A percentile compares a stretch with the other conserved stretches of the same genome.
Evolutionary conservation across 2,329 filamentous ascomycete species (phyloP).

Genomic region (Pseudogymnoascus sp.): DNA sequence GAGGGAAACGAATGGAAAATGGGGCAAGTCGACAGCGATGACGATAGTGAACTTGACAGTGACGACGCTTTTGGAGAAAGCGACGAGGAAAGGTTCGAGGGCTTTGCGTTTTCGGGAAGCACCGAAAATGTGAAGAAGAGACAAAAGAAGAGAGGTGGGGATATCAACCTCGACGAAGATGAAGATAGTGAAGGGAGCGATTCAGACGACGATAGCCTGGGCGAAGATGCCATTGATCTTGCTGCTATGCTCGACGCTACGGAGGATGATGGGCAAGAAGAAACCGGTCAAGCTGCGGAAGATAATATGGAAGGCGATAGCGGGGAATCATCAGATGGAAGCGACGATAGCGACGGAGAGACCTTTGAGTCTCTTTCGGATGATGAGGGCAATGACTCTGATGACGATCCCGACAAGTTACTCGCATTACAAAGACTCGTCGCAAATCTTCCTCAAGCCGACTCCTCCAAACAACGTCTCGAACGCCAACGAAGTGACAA

Average conservation of each 20-base stretch:
- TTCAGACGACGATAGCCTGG: constrained; percentile 62
- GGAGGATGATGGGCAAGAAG: constrained; percentile 25
- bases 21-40: constrained; percentile 55
- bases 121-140: constrained; percentile 43
- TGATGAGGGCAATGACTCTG: constrained; percentile 32
- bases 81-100: constrained; percentile 62
- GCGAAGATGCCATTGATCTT: constrained; percentile 35
- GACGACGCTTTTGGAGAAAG: constrained; percentile 65
- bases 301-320: constrained; percentile 45
- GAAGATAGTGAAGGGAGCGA: constrained; percentile 31
- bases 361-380: constrained; percentile 41
- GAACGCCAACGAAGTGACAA: constrained; percentile 30
- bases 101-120: constrained; percentile 55
- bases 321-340: constrained; percentile 39
- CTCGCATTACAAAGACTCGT: constrained; percentile 62
- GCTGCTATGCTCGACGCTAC: constrained; percentile 26
- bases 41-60: constrained; percentile 62
- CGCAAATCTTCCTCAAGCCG: constrained; percentile 46
- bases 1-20: constrained; percentile 62
- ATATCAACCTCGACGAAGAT: constrained; percentile 44
- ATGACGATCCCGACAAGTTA: constrained; percentile 42
- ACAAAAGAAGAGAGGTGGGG: constrained; percentile 36
- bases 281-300: constrained; percentile 33
- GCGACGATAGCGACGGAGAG: constrained; percentile 46
- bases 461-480: constrained; percentile 22